These are phyloP conservation scores for Lathyrus oleraceus DNA, from an alignment of 306 rosid species.

Conservation along the genomic window DNA sequence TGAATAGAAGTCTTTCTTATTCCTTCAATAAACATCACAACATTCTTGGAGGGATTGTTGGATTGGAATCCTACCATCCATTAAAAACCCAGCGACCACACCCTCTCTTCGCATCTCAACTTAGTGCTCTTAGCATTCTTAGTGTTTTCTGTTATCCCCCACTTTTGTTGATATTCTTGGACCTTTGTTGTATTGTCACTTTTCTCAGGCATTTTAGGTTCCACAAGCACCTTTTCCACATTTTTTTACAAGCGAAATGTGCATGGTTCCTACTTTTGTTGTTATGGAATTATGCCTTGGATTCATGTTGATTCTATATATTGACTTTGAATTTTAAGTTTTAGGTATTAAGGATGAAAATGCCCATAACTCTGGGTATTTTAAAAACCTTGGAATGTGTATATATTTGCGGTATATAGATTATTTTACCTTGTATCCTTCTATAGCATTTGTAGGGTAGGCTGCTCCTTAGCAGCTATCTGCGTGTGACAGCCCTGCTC, in stretches of 20 bases:
- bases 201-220: not conserved
- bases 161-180: not conserved
- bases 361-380: not conserved
- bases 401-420: not conserved
- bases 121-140: not conserved
- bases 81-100: not conserved
- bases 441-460: not conserved
- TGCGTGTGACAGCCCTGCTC: too few relatives aligned
- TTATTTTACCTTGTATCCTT: slow-evolving; percentile 1
- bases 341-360: not conserved
- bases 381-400: not conserved
- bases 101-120: not conserved
- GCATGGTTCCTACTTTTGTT: not conserved
- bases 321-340: not conserved
- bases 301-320: not conserved
- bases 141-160: not conserved
- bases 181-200: not conserved
- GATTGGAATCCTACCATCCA: not conserved
- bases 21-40: not conserved
- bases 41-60: not conserved
- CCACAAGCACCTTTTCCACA: not conserved
- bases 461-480: too few relatives aligned
- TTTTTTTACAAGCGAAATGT: not conserved
- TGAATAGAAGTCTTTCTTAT: not conserved
- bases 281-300: not conserved